Conservation (phyloP, 306 rosid genomes). For the Citrullus mucosospermus region DNA sequence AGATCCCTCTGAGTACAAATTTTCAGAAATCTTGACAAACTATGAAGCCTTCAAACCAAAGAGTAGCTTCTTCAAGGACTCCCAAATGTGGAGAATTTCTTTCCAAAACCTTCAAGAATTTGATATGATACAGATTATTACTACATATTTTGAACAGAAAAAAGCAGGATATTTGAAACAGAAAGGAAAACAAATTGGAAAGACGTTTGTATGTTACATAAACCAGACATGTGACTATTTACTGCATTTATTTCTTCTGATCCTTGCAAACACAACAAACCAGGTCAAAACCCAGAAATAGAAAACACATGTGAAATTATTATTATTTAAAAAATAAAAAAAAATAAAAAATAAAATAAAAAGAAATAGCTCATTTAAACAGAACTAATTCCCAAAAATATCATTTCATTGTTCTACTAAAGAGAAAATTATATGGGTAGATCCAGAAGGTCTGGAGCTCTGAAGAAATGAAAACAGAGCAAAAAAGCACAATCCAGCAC, state of each 20-base stretch:
- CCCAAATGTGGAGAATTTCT: not conserved
- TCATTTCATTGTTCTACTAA: not conserved
- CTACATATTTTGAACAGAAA: not conserved
- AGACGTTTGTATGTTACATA: not conserved
- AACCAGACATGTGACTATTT: not conserved
- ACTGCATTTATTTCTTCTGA: not conserved
- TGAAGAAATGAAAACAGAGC: not conserved
- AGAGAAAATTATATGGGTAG: not conserved
- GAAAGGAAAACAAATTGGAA: not conserved
- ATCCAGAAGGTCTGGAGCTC: not conserved
- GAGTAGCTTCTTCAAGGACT: not conserved
- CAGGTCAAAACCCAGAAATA: not conserved
- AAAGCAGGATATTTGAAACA: not conserved
- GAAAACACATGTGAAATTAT: not conserved
- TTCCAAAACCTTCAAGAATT: not conserved
- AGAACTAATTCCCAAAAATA: not conserved
- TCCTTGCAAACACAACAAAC: not conserved
- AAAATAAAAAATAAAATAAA: too few species aligned
- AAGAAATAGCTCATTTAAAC: not conserved
- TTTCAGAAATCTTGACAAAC: slow-evolving; percentile 8
- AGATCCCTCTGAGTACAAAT: slow-evolving; percentile 15
- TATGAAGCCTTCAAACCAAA: not conserved
- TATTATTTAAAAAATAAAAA: not conserved
- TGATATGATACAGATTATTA: not conserved
- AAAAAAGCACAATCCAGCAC: not conserved